Conservation (phyloP, 768 basidiomycete genomes). For the Termitomyces sp. region DNA sequence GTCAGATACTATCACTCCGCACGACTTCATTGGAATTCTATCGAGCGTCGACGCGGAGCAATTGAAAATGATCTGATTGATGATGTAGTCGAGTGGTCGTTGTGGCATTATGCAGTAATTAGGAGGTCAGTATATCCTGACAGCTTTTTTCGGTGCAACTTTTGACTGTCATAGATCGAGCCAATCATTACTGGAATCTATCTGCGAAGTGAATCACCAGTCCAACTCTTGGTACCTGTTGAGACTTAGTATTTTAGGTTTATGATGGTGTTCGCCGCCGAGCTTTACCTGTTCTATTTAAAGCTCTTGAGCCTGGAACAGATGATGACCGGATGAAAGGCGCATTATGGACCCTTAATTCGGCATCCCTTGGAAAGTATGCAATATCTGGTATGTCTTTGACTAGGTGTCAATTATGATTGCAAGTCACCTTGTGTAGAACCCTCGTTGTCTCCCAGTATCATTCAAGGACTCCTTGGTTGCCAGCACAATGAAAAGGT, state of each 20-base stretch:
- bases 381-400: conserved; percentile 37
- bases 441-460: conserved; percentile 53
- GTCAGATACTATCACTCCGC: conserved; percentile 60
- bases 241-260: conserved; percentile 28
- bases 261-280: conserved; percentile 68
- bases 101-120: conserved; percentile 68
- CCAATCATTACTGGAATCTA: conserved; percentile 43
- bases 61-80: conserved; percentile 64
- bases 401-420: not conserved
- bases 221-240: not conserved
- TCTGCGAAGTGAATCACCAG: conserved; percentile 39
- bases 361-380: conserved; percentile 57
- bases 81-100: conserved; percentile 68
- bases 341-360: conserved; percentile 73
- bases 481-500: conserved; percentile 88
- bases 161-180: conserved; percentile 31
- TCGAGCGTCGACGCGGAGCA: conserved; percentile 57
- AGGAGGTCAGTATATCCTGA: conserved; percentile 32
- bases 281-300: conserved; percentile 54
- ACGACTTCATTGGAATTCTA: conserved; percentile 65
- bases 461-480: conserved; percentile 56
- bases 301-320: conserved; percentile 56
- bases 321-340: conserved; percentile 95
- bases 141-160: conserved; percentile 1
- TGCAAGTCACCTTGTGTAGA: conserved; percentile 36